Percentiles rank a stretch among this genome's conserved stretches.
phyloP scores from a whole-genome alignment of 108 stramenopile genomes.

The Pseudonitzschia delicatissima region DNA sequence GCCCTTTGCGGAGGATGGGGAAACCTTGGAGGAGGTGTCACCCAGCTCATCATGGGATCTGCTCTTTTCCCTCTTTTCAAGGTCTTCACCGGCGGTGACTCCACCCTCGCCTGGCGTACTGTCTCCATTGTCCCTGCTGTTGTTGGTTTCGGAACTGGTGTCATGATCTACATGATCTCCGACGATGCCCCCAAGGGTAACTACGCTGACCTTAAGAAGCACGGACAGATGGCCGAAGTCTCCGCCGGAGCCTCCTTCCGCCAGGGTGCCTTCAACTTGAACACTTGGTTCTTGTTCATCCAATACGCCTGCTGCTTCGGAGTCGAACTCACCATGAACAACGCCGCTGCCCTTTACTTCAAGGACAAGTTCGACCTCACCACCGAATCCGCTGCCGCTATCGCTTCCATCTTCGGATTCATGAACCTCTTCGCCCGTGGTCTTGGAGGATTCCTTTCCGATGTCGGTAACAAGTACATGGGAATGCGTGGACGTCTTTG shows the following conservation, averaged over 20 bases:
- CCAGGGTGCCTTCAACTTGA: slow-evolving; percentile 68
- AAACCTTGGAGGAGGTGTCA: slow-evolving; percentile 88
- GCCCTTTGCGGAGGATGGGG: slow-evolving; percentile 90
- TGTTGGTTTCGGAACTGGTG: slow-evolving; percentile 50
- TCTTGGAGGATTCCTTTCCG: slow-evolving; percentile 55
- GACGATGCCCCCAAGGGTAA: slow-evolving; percentile 92
- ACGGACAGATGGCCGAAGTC: slow-evolving; percentile 73
- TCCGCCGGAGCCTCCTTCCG: slow-evolving; percentile 68
- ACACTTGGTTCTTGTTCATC: slow-evolving; percentile 86
- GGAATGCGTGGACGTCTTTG: slow-evolving; percentile 70
- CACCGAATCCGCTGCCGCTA: slow-evolving; percentile 72
- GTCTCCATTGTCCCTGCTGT: slow-evolving; percentile 77
- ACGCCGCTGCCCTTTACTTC: slow-evolving; percentile 86
- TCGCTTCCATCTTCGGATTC: slow-evolving; percentile 69
- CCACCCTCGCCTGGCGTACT: slow-evolving; percentile 81
- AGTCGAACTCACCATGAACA: slow-evolving; percentile 90
- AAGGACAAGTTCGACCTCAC: slow-evolving; percentile 61
- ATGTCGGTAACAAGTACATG: slow-evolving; percentile 42
- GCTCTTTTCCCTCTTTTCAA: slow-evolving; percentile 79
- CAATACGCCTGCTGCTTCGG: slow-evolving; percentile 93
- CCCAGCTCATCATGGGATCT: slow-evolving; percentile 73
- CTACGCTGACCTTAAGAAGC: slow-evolving; percentile 72
- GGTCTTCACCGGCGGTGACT: slow-evolving; percentile 46
- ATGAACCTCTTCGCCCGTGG: slow-evolving; percentile 83
- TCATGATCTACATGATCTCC: slow-evolving; percentile 47